Percentiles rank a stretch among this genome's conserved stretches.
Conservation (phyloP, 371 early-diverging fungal genomes). For the Parasitella parasitica region DNA sequence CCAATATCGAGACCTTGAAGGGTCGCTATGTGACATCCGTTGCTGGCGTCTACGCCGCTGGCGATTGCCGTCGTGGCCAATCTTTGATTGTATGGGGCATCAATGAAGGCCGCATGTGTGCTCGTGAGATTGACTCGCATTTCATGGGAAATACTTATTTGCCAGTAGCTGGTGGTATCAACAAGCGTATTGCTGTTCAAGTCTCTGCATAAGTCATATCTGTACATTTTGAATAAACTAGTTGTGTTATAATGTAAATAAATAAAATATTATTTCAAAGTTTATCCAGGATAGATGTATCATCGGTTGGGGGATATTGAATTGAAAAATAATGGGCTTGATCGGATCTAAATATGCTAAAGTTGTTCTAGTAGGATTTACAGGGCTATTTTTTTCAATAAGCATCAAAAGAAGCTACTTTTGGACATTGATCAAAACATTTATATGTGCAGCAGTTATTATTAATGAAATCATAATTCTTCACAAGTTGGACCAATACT, state of each 20-base stretch:
- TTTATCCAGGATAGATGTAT: no score
- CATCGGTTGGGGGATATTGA: no score
- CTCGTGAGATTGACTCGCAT: conserved; percentile 85
- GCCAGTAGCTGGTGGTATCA: conserved; percentile 69
- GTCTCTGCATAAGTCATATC: neutral
- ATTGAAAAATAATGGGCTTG: no score
- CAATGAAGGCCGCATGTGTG: conserved; percentile 94
- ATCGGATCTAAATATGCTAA: no score
- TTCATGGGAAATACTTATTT: conserved; percentile 70
- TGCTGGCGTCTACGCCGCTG: conserved; percentile 90
- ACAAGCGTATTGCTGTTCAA: conserved; percentile 31
- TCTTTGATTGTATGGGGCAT: conserved; percentile 95
- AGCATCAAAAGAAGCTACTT: no score
- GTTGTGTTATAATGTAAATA: neutral
- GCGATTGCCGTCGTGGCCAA: conserved; percentile 96
- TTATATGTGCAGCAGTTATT: no score
- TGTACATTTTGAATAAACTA: neutral
- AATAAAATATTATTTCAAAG: neutral
- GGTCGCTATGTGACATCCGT: conserved; percentile 77
- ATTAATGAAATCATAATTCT: no score
- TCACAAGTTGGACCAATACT: no score
- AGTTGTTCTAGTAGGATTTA: no score
- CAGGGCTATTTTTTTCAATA: no score
- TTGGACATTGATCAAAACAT: no score
- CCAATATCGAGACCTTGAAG: conserved; percentile 78